Base-by-base conservation (phyloP, 2,329 filamentous ascomycete species). In the Colletotrichum sp. region DNA sequence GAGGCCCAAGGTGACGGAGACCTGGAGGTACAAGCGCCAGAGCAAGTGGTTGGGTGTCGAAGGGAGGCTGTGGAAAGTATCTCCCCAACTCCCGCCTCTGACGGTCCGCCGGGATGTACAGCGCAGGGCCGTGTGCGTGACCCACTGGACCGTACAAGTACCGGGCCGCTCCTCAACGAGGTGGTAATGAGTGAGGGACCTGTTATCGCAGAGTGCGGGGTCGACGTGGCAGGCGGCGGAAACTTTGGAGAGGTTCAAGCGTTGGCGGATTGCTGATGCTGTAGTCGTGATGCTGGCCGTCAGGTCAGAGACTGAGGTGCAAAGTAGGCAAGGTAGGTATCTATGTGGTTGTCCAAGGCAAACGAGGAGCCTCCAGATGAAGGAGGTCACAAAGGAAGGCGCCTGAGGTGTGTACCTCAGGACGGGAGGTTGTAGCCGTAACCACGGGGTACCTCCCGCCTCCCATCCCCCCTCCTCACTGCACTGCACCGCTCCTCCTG, bases 1-100 rank as follows among this genome's bases (percentile, higher is more conserved):
- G 18, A 36, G 32, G n/a, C 24, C 30, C 18, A 30, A 61, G 12
- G 28, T 61, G 30, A 39, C 55, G 18, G 48, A 21, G 36, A 72
- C 69, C 72, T 32, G 26, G 32, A 28, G 57, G 69, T 75, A 75
- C 73, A 67, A 55, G 55, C 48, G 67, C n/a, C 59, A 48, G 57
- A 21, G 69, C 21, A 59, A n/a, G 21, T 30, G 16, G 43, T 39
- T 72, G 57, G 68, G 68, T 21, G 36, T 52, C 57, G 55, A 16
- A 34, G 52, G 67, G 43, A 21, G 48, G 30, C 18, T 30, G 52
- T 16, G 36, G 57, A 24, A 74, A 39, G 70, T 73, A 74, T 65
- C 18, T 52, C n/a, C 43, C n/a, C 43, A 52, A 52, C 43, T 52
- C 43, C n/a, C 43, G 43, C 43, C 43, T 52, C 43, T 52, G 43